A percentile compares a stretch with the other conserved stretches of the same genome.
These are phyloP conservation scores for Monosporascus cannonballus DNA, from an alignment of 2,329 filamentous ascomycete genomes.

Conservation along the genomic window DNA sequence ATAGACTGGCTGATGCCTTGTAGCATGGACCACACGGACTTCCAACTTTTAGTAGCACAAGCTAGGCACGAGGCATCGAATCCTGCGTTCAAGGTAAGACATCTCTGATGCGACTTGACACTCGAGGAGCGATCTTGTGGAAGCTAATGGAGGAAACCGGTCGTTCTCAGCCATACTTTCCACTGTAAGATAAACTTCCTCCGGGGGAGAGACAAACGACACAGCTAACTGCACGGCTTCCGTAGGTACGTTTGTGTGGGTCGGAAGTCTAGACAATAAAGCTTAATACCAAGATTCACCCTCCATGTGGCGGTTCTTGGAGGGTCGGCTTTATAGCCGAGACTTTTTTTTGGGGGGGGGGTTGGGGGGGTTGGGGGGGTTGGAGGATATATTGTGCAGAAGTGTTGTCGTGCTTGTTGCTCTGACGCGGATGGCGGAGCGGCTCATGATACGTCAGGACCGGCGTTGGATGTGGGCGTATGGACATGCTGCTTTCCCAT, in stretches of 20 bases:
- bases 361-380: no score
- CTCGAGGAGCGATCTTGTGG: neutral
- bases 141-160: constrained; percentile 13
- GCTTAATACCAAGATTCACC: neutral
- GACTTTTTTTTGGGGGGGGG: no score
- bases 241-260: constrained; percentile 57
- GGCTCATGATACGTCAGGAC: no score
- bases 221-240: constrained; percentile 6
- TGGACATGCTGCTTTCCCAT: neutral
- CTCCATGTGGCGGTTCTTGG: neutral
- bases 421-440: no score
- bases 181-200: constrained; percentile 40
- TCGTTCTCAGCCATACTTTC: constrained; percentile 50
- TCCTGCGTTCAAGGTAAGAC: constrained; percentile 48
- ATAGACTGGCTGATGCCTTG: constrained; percentile 4
- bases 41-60: constrained; percentile 50
- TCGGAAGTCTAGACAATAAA: constrained; percentile 40
- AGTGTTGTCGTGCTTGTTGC: no score
- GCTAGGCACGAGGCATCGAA: constrained; percentile 41
- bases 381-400: neutral
- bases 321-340: neutral
- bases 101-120: constrained; percentile 1
- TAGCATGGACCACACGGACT: constrained; percentile 53
- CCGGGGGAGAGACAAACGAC: neutral
- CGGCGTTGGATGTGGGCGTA: neutral